Evolutionary conservation across 1,284 basidiomycete species (phyloP), one percentile per base, ranked within the genome.

Genomic region (Malassezia globosa): DNA sequence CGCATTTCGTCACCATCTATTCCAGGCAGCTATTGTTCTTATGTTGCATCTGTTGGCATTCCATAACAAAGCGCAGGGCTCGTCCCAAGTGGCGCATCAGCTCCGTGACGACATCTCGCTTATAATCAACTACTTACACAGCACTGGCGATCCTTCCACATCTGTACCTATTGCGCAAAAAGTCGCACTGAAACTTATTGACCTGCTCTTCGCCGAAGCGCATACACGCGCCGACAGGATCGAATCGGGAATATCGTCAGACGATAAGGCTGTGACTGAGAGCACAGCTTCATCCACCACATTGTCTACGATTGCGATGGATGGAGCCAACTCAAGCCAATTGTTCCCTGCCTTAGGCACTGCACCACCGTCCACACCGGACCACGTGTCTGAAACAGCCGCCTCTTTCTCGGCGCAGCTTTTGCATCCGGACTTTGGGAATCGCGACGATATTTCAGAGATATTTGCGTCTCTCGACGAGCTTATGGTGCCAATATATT

Each of bases 1-100:
- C 3, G 29, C 88, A 74, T 79, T 87, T 23, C 73, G 78, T 13
- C 73, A 75, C 58, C 64, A 72, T 33, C 81, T 61, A 82, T 84
- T 89, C 48, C 80, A 80, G 56, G 76, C 71, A 3, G 80, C 80
- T 7, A 80, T 89, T 42, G 78, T 81, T 4, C 82, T 90, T 60
- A 81, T 89, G 55, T 84, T 87, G 82, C 85, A 85, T 64, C 75
- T 88, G 13, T 77, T 89, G 56, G 85, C 85, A 69, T 76, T 90
- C 34, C 81, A 83, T 10, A 83, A 87, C 65, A 85, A 87, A 72
- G 85, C 84, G 27, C 87, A 90, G 66, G 45, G 44, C 4, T 42
- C 38, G 10, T 47, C 44, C 5, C 44, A 52, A n/a, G 45, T 52
- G 8, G 50, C 45, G 21, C 50, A 52, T 18, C 50, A 52, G 26